These are phyloP conservation scores for Pythium dissotocum DNA, from an alignment of 352 stramenopile species.

Conservation along the genomic window DNA sequence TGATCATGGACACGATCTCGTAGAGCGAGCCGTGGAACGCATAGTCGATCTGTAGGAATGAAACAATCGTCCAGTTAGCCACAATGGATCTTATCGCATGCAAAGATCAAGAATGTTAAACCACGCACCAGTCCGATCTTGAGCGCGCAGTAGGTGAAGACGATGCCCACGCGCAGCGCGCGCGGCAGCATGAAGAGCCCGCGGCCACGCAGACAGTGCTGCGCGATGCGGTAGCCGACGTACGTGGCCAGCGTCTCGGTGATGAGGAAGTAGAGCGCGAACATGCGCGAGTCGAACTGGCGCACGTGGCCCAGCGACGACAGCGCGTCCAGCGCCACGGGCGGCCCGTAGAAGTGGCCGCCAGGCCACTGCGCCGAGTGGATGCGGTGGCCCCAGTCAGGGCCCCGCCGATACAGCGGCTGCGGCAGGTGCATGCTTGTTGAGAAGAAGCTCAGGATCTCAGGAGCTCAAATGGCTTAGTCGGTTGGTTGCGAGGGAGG, in stretches of 20 bases:
- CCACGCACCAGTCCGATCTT: constrained; percentile 71
- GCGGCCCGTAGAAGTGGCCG: constrained; percentile 47
- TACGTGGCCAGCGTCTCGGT: constrained; percentile 77
- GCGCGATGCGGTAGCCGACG: constrained; percentile 76
- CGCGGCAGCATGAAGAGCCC: constrained; percentile 65
- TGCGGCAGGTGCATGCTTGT: constrained; percentile 18
- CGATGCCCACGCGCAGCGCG: constrained; percentile 64
- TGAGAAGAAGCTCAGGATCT: neutral
- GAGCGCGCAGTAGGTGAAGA: constrained; percentile 67
- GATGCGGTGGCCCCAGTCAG: constrained; percentile 45
- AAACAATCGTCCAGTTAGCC: constrained; percentile 5
- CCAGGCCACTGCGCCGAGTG: constrained; percentile 37
- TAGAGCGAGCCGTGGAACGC: constrained; percentile 77
- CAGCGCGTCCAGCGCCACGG: constrained; percentile 38
- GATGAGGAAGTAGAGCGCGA: constrained; percentile 79
- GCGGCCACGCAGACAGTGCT: constrained; percentile 75
- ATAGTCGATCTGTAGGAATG: constrained; percentile 60
- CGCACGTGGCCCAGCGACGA: constrained; percentile 36
- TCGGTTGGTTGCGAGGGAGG: neutral
- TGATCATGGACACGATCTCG: constrained; percentile 58
- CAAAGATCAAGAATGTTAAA: neutral
- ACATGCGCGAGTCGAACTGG: constrained; percentile 66
- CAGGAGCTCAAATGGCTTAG: neutral
- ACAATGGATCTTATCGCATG: neutral
- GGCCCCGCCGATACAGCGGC: constrained; percentile 66